phyloP scores from a whole-genome alignment of 2,329 filamentous ascomycete species.

The Xylariaceae sp. region DNA sequence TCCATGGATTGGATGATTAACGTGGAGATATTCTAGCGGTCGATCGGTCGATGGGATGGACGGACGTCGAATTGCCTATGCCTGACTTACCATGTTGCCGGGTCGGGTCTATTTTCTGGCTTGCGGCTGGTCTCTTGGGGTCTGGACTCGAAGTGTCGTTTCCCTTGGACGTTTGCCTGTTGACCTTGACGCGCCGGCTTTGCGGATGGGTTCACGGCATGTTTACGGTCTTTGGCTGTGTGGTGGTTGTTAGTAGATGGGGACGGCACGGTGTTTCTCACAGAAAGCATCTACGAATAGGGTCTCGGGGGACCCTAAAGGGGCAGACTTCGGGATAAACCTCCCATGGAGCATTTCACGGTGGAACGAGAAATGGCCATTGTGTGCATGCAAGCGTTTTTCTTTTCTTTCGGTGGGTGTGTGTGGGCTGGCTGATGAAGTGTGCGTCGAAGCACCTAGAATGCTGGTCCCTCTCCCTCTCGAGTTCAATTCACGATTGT shows the following conservation, averaged over 20 bases:
- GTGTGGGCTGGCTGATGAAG: slow-evolving; percentile 11
- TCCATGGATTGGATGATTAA: slow-evolving; percentile 67
- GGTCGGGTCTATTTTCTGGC: too few relatives aligned
- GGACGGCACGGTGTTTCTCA: slow-evolving; percentile 8
- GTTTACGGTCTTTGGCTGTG: not conserved
- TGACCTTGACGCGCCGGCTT: not conserved
- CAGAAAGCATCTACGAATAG: slow-evolving; percentile 5
- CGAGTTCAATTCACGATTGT: slow-evolving; percentile 6
- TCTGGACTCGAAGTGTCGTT: too few relatives aligned
- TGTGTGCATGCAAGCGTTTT: slow-evolving; percentile 49
- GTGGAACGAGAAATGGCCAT: slow-evolving; percentile 67
- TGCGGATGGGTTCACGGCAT: not conserved
- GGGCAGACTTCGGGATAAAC: slow-evolving; percentile 61
- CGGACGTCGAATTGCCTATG: too few relatives aligned
- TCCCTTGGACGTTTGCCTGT: too few relatives aligned
- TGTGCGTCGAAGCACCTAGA: slow-evolving; percentile 25
- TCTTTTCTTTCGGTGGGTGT: slow-evolving; percentile 34
- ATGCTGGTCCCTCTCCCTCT: slow-evolving; percentile 28
- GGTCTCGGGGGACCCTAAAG: slow-evolving; percentile 10
- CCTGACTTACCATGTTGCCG: not conserved
- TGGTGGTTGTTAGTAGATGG: slow-evolving; percentile 7
- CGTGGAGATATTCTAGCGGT: slow-evolving; percentile 86
- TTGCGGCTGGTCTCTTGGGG: too few relatives aligned
- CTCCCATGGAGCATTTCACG: slow-evolving; percentile 75
- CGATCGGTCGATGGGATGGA: not conserved